Base-by-base conservation (phyloP, 768 basidiomycete species). In the Serendipita sp. region DNA sequence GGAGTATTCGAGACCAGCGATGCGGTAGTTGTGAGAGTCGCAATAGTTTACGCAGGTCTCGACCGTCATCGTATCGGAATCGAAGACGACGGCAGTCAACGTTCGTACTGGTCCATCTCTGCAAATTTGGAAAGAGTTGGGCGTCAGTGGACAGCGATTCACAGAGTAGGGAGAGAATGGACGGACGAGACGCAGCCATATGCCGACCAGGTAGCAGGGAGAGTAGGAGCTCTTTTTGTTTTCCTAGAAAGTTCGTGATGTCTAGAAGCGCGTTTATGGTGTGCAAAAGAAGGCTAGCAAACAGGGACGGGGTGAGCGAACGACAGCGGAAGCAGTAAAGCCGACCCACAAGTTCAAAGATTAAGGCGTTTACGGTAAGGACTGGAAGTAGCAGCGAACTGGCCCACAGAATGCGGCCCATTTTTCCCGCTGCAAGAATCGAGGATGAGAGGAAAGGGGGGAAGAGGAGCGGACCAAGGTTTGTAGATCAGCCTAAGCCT, bases 1-100 rank as follows among this genome's bases (percentile, higher is more conserved):
- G 24, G 77, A 80, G 67, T 78, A 89, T 73, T 89, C 88, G 16
- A 83, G 78, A 13, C 89, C 89, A 16, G 88, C 86, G 68, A 81
- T 88, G 65, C 84, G 73, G 70, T 77, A 87, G 7, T 72, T 68
- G 64, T 76, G 72, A n/a, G 73, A 62, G 38, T 77, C 74, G 70
- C 80, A 82, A 68, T 75, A 81, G 63, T 37, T 70, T 67, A 81
- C 72, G 68, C 80, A 82, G 15, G 71, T 70, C 68, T 80, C 83
- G 34, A 83, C 77, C 2, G 88, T 89, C 84, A 89, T 88, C 15
- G 78, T 72, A 68, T 78, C 77, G 13, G 77, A 73, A 24, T 60
- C 28, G 66, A 75, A 82, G 2, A 76, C 72, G 0, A 79, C 74
- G 13, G 77, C 80, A 3, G 75, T 73, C 47, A 90, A 78, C 0